These are phyloP conservation scores for Tetrapisispora nanseiensis DNA, from an alignment of 805 yeast species.

Conservation along the genomic window DNA sequence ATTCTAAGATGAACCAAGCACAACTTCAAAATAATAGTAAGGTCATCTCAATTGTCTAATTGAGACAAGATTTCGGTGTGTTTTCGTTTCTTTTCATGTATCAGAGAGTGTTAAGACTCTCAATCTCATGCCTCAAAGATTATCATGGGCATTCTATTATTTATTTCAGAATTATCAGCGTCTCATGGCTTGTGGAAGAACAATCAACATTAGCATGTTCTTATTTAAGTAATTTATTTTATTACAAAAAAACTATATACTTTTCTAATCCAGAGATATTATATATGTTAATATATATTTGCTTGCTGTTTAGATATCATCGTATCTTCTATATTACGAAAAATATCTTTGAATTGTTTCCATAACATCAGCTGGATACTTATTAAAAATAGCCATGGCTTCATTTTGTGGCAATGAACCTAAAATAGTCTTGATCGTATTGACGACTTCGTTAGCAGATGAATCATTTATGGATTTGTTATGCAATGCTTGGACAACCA, in stretches of 20 bases:
- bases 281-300: background rate
- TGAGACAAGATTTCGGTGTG: too few relatives aligned
- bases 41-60: too few relatives aligned
- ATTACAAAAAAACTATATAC: slow-evolving; percentile 1
- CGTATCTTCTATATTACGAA: slow-evolving; percentile 15
- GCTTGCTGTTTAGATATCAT: background rate
- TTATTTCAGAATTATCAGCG: too few relatives aligned
- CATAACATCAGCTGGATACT: slow-evolving; percentile 52
- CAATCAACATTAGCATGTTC: too few relatives aligned
- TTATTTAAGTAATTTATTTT: background rate
- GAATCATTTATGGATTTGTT: slow-evolving; percentile 58
- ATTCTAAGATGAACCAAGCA: too few relatives aligned
- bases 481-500: slow-evolving; percentile 65
- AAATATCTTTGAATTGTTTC: slow-evolving; percentile 55
- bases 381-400: slow-evolving; percentile 53
- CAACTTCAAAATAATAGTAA: too few relatives aligned
- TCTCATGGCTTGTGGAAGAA: too few relatives aligned
- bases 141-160: too few relatives aligned
- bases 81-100: too few relatives aligned
- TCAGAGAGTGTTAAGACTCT: too few relatives aligned
- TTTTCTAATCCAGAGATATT: background rate
- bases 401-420: slow-evolving; percentile 58
- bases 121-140: too few relatives aligned
- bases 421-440: slow-evolving; percentile 53
- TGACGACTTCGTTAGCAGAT: slow-evolving; percentile 56